Base-by-base conservation (phyloP, 768 basidiomycete species). In the Psilocybe subaeruginosa region DNA sequence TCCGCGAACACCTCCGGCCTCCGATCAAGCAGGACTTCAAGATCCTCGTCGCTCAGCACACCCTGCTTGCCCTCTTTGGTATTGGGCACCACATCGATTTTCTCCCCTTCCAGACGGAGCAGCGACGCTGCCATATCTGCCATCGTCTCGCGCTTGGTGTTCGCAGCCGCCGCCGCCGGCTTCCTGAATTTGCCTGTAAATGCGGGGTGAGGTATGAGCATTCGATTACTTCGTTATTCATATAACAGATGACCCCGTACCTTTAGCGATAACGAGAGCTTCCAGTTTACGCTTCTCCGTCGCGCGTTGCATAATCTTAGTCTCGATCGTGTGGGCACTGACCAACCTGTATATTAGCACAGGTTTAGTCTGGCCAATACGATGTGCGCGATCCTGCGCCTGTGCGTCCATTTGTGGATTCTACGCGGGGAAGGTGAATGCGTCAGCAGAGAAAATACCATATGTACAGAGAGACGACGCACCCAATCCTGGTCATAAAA, bases 371-470 rank as follows among this genome's bases (percentile, higher is more conserved):
- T 98, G 97, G 1, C 97, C 97, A 51, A 99, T 98, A 9, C 97
- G 87, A 74, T 99, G 97, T 0, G 95, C 95, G 37, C 97, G 84
- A 67, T 97, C 97, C 71, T 95, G 93, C 0, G 97, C 97, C 76
- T 99, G 97, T 2, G 92, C 80, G 65, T 99, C 97, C 88, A 96
- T 95, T 77, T 97, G 96, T 0, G 96, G 95, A 68, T 93, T 94
- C 92, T 93, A 29, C 48, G 16, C 29, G 9, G 16, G 23, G 23
- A 23, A 23, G 23, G 23, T 23, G 23, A 8, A 14, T 12, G n/a
- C 41, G 0, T 43, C 41, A 14, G 14, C 14, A n/a, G 16, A 33
- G n/a, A 64, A 41, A 62, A 58, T 27, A 11, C 9, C 12, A 12
- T 33, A 14, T 12, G 3, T 17, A 29, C 16, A 53, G 52, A 55